Evolutionary conservation across 805 yeast species (phyloP), one percentile per base, ranked within the genome.

Genomic region (Wickerhamomyces hampshirensis): DNA sequence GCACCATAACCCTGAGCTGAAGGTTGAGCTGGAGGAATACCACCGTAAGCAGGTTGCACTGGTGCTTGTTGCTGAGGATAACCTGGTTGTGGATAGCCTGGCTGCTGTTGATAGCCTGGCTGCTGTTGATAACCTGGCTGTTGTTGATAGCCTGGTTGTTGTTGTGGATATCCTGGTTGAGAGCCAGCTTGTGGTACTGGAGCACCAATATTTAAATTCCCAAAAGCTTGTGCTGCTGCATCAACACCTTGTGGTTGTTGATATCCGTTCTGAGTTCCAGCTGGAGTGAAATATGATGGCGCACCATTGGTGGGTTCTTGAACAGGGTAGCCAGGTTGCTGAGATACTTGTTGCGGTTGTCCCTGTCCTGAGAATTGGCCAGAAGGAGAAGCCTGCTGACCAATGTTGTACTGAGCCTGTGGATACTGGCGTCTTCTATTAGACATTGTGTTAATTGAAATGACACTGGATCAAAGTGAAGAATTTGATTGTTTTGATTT

Each of bases 381-480:
- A 26, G 30, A 18, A 1, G 36, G 41, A 10, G 42, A 36, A 6
- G 39, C 39, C 26, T 38, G 35, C 19, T 42, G 34, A 18, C 30
- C 39, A 18, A 37, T 36, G 33, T 44, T 50, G 43, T 46, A 48
- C 42, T 53, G 54, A 18, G 55, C 58, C 40, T 55, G 48, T 39
- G 62, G 62, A 33, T 57, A 57, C 23, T 56, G 59, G 40, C 62
- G 57, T 48, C 59, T 55, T 37, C 45, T 56, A 38, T 43, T 43
- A 30, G 60, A 53, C 59, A 53, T 53, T 30, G 26, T 11, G 29
- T 9, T 29, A 24, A 14, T 27, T 26, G 14, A 23, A 12, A 21
- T n/a, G n/a, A n/a, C n/a, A n/a, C n/a, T n/a, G 24, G 24, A 11
- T 21, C 11, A 11, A 8, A 7, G 7, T 21, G 24, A 21, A 7